phyloP scores from a whole-genome alignment of 164 flowering plant species.

The Liriodendron chinense region DNA sequence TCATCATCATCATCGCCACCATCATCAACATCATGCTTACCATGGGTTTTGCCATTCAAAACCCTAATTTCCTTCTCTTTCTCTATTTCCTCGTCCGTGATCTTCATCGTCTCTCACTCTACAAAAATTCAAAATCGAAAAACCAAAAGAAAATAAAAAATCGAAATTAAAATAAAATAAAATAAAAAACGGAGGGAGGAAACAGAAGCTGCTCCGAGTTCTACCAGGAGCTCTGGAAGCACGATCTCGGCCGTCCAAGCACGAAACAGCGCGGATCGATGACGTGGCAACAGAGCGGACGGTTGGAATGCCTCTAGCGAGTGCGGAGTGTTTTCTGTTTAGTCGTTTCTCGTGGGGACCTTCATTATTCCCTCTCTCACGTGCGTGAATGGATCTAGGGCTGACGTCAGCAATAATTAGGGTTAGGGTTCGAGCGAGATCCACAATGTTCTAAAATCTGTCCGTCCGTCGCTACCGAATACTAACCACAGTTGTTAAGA shows the following conservation, averaged over 20 bases:
- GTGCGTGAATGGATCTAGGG: conserved; percentile 14
- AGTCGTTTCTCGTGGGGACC: background rate
- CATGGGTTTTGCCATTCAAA: conserved; percentile 25
- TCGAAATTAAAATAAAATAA: conserved; percentile 5
- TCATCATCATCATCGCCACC: conserved; percentile 11
- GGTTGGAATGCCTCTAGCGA: conserved; percentile 8
- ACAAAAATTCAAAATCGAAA: conserved; percentile 3
- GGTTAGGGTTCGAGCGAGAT: background rate
- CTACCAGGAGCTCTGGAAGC: conserved; percentile 38
- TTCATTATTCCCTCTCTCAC: background rate
- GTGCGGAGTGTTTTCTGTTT: conserved; percentile 6
- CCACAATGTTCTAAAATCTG: too few relatives aligned
- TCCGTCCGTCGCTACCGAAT: too few relatives aligned
- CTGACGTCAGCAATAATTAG: conserved; percentile 6
- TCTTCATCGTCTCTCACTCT: background rate
- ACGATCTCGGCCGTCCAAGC: conserved; percentile 39
- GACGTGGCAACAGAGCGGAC: conserved; percentile 46
- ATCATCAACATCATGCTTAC: conserved; percentile 17
- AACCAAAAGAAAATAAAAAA: background rate
- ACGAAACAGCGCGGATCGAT: conserved; percentile 32
- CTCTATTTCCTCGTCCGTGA: conserved; percentile 3
- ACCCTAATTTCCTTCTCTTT: conserved; percentile 31
- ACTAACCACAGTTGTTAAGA: too few relatives aligned
- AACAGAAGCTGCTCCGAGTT: conserved; percentile 22
- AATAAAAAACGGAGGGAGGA: conserved; percentile 9